Percentiles rank a stretch among this genome's conserved stretches.
Conservation (phyloP, 1,139 yeast genomes). For the Yamadazyma jaroonii region DNA sequence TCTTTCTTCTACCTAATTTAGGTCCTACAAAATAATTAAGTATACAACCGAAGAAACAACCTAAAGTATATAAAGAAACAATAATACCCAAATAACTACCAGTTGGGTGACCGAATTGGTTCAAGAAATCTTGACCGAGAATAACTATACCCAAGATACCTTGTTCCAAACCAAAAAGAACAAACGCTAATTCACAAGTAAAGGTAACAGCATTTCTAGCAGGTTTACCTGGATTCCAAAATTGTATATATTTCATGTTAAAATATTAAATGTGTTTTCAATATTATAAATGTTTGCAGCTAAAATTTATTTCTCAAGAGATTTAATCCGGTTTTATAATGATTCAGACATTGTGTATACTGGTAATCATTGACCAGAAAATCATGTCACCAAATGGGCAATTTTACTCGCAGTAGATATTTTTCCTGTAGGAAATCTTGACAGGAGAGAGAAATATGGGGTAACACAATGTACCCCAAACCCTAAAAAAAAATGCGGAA, state of each 20-base stretch:
- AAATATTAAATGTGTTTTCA: no score
- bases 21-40: constrained; percentile 53
- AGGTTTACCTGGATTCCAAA: constrained; percentile 12
- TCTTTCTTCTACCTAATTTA: constrained; percentile 49
- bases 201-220: constrained; percentile 13
- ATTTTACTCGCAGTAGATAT: background rate
- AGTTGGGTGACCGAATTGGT: constrained; percentile 14
- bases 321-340: background rate
- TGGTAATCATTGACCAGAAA: no score
- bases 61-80: constrained; percentile 64
- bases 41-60: constrained; percentile 75
- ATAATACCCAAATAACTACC: constrained; percentile 41
- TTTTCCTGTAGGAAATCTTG: background rate
- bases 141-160: constrained; percentile 13
- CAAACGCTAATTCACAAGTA: constrained; percentile 15
- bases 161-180: constrained; percentile 15
- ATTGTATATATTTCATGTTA: constrained; percentile 6
- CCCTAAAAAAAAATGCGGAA: no score
- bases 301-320: background rate
- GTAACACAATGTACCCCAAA: constrained; percentile 1
- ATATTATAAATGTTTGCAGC: no score
- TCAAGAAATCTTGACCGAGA: constrained; percentile 11
- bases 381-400: background rate
- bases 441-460: constrained; percentile 1
- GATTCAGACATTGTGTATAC: no score